Percentiles rank a stretch among this genome's conserved stretches.
Evolutionary conservation across 2,329 filamentous ascomycete genomes (phyloP).

Genomic region (Talaromyces sp.): DNA sequence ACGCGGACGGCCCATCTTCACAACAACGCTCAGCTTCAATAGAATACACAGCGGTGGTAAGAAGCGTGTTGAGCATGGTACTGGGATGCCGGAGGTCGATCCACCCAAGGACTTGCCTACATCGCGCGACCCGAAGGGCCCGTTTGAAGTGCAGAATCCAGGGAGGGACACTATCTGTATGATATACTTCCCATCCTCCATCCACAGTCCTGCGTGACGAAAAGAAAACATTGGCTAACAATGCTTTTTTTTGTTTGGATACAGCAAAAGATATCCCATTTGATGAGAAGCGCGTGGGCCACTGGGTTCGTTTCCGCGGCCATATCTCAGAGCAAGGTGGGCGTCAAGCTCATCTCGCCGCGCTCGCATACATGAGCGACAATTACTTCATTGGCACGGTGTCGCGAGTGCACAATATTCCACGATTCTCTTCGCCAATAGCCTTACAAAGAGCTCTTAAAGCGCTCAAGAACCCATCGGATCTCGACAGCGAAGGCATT

Average conservation of each 20-base stretch:
- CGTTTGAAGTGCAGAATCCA: neutral
- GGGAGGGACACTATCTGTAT: slow-evolving; percentile 6
- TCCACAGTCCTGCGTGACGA: neutral
- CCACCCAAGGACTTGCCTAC: slow-evolving; percentile 33
- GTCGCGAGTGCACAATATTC: slow-evolving; percentile 71
- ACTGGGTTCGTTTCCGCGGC: slow-evolving; percentile 50
- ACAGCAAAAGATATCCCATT: slow-evolving; percentile 45
- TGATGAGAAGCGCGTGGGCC: slow-evolving; percentile 62
- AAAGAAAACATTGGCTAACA: neutral
- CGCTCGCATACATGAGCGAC: slow-evolving; percentile 90
- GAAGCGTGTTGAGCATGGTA: slow-evolving; percentile 60
- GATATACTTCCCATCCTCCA: neutral
- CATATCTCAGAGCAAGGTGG: slow-evolving; percentile 68
- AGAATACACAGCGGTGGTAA: slow-evolving; percentile 52
- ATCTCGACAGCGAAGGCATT: slow-evolving; percentile 38
- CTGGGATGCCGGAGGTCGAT: slow-evolving; percentile 52
- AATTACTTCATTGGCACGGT: slow-evolving; percentile 91
- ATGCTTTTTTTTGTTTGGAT: neutral
- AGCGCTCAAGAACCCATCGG: slow-evolving; percentile 38
- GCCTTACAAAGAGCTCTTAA: slow-evolving; percentile 36
- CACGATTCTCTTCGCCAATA: slow-evolving; percentile 59
- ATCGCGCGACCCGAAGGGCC: slow-evolving; percentile 1
- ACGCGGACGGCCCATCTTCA: slow-evolving; percentile 85
- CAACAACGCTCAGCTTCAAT: slow-evolving; percentile 86
- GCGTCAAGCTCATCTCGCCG: slow-evolving; percentile 74